Evolutionary conservation across 1,284 basidiomycete genomes (phyloP), one percentile per base, ranked within the genome.

Genomic region (Porodaedalea pini): DNA sequence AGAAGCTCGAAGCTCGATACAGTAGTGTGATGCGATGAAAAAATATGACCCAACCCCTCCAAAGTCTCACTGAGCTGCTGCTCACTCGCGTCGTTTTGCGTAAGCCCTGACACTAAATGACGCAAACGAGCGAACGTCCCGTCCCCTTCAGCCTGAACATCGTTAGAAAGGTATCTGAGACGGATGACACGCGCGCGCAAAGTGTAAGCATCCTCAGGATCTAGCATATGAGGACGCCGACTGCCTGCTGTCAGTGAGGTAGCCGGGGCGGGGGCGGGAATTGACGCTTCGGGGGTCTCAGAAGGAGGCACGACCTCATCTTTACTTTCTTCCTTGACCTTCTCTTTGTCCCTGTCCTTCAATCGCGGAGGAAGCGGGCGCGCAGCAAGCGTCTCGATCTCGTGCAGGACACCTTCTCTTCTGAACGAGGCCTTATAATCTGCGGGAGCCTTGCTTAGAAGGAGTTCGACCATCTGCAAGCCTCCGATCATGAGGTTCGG

Each of bases 1-100:
- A 98, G 75, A 40, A 99, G 73, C 74, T 99, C 97, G 64, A 98
- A 99, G 71, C 94, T 97, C 0, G 95, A 98, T 10, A 98, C 84
- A 8, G 93, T 89, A 2, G 80, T 82, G 64, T 84, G 80, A 31
- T 81, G 78, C n/a, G 86, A 86, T 1, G 86, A 76, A 69, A 99
- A 96, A 44, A 94, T 78, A 13, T 80, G 78, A 0, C 91, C 90
- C 19, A 98, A 77, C 61, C 88, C 84, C 56, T 78, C 76, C 23
- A 97, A 72, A 10, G 83, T 81, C 34, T 82, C 79, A 23, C 77
- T 71, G n/a, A 91, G 70, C 31, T 84, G 81, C 62, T 80, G 81
- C 69, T 90, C 87, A n/a, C 79, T 76, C 0, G 82, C 76, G 36
- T 79, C 73, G 11, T 75, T 68, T 4, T 75, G 71, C 13, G 80